Base-by-base conservation (phyloP, 108 stramenopile species). In the Cyclotella kingstonii region DNA sequence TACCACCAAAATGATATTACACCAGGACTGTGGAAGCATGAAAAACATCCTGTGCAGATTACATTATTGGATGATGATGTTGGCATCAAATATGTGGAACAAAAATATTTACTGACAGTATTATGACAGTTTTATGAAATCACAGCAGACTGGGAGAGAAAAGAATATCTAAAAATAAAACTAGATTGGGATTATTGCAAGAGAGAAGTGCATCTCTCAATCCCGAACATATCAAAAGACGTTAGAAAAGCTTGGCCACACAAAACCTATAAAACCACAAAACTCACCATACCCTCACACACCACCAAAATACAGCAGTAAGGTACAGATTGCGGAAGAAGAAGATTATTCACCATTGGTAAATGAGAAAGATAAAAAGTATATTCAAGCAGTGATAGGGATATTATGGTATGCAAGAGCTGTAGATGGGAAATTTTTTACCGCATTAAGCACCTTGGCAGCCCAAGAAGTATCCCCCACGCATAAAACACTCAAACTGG, bases 51-150 rank as follows among this genome's bases (percentile, higher is more conserved):
- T 22, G 40, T 74, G 8, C 31, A 35, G n/a, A 78, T 80, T 53
- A 41, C 67, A 18, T 68, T 84, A 6, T 79, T 77, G 1, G 82
- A 80, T 35, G 76, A 83, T 35, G 79, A 83, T 48, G 79, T 83
- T 64, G 79, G 70, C 40, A 51, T 84, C 22, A 68, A 78, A 66
- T 80, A 79, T 62, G 19, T 49, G 26, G 34, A 54, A 15, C 29
- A 70, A 22, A 41, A 78, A 12, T 79, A 74, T 39, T 60, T 83
- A 27, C 22, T 75, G 34, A 47, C 50, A 4, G 36, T 53, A 8
- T 63, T 83, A 14, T 15, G 4, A 4, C 39, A 4, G 4, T 40
- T 15, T 4, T 40, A 40, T 4, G 39, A 40, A 1, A 12, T 83
- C 28, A 45, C 47, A 14, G 34, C 77, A 18, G 52, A 64, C 42